Base-by-base conservation (phyloP, 2,329 filamentous ascomycete species). In the Cercospora sp. region DNA sequence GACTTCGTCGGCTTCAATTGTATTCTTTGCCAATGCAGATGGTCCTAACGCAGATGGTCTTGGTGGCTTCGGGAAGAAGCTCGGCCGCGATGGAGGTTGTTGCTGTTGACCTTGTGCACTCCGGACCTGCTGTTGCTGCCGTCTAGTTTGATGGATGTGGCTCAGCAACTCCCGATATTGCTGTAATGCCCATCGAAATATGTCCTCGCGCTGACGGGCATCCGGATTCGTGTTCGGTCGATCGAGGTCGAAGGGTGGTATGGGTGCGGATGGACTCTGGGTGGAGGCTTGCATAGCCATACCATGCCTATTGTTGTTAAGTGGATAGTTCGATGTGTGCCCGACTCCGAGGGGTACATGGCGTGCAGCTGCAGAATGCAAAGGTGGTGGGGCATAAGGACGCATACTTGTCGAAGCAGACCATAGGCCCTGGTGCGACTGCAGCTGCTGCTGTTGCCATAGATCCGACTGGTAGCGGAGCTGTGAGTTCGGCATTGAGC, bases 51-150 rank as follows among this genome's bases (percentile, higher is more conserved):
- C 81, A 30, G 86, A 85, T 71, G 87, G 85, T 57, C 84, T 84
- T 18, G 87, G 87, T 31, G 87, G 87, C 72, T 85, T 87, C 0
- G 87, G 87, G 66, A 87, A 89, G 61, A 89, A 88, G 67, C 82
- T 84, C 3, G 86, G 86, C 72, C 87, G 85, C 53, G 53, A 57
- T 10, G 81, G 73, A 26, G 81, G 69, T 13, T 81, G 75, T 45
- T 82, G 81, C 23, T 81, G 79, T 23, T 74, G 74, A 26, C 79
- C 80, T 64, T 82, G 80, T 8, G 76, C 73, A 65, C 84, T 65
- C 71, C 77, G 67, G 72, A 74, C 69, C 9, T 80, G 77, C 30
- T 79, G 75, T 66, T 78, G 79, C 30, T 77, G 74, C 60, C 81
- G 82, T 18, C 81, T 75, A 3, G 80, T 82, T 28, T 81, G 80